Base-by-base conservation (phyloP, 164 flowering plant genomes). In the grape (Vitis vinifera) region DNA sequence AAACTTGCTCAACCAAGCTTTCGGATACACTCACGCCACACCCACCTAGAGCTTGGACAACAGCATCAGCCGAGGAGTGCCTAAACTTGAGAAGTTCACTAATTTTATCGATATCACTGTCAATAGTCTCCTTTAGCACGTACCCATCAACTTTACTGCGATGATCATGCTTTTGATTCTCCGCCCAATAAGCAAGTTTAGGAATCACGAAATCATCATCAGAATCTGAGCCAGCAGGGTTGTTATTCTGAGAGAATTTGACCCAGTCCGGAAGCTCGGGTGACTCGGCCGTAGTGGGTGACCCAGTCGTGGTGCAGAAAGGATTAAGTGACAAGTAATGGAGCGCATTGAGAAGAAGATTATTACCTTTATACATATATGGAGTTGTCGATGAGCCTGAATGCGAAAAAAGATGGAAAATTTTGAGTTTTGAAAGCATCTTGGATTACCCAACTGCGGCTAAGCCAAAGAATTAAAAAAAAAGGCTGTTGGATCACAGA, bases 261-360 rank as follows among this genome's bases (percentile, higher is more conserved):
- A 89, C 65, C 94, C 91, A 92, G 59, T 65, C 67, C 0, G 94
- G 94, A 17, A 86, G 84, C 73, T 84, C 89, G 0, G 87, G 80
- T 10, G 89, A 85, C 79, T 86, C 79, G 48, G 63, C 1, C 30
- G 62, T 9, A 59, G 29, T 15, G 29, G 73, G 3, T 4, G 55
- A 59, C 47, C 59, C 81, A 48, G 58, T 68, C 59, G 63, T 56
- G 56, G 69, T 73, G 76, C 81, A 75, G 52, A 80, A 82, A 64
- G 65, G 63, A 62, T 71, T 73, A 51, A 60, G 51, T 5, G 69
- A 53, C 52, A 62, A 48, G 68, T 15, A 30, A 17, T 11, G n/a
- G 9, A 55, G 27, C 53, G 29, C 47, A 62, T 65, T 66, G 67
- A 51, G 52, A 31, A 23, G 52, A 69, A 1, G 29, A 30, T 8